A percentile compares a stretch with the other conserved stretches of the same genome.
Evolutionary conservation across 106 monocot genomes (phyloP).

Genomic region (Alisma plantagoaquatica): DNA sequence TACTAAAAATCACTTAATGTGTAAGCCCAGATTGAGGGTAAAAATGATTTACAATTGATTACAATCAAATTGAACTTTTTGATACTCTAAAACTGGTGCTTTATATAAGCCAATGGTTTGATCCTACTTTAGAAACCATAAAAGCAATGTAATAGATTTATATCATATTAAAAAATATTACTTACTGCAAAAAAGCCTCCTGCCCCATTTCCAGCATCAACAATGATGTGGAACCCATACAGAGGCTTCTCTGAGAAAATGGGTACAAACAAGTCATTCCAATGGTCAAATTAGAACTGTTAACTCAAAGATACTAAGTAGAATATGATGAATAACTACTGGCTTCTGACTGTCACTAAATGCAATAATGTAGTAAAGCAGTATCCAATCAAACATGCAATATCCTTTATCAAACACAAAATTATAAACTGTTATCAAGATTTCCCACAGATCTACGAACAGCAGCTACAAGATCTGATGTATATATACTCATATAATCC

Average conservation of each 20-base stretch:
- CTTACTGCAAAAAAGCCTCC: conserved; percentile 97
- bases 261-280: too few species aligned
- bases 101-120: too few species aligned
- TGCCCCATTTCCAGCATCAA: conserved; percentile 99
- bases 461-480: conserved; percentile 71
- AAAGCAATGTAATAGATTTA: neutral
- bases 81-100: too few species aligned
- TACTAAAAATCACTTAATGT: too few species aligned
- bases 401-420: neutral
- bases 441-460: conserved; percentile 89
- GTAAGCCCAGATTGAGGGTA: too few species aligned
- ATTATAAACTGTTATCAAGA: conserved; percentile 34
- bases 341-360: too few species aligned
- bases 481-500: conserved; percentile 77
- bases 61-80: neutral
- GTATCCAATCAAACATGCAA: too few species aligned
- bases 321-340: too few species aligned
- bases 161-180: neutral
- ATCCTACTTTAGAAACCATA: too few species aligned
- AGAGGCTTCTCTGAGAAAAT: conserved; percentile 97
- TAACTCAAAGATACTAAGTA: too few species aligned
- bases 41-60: neutral
- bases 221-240: conserved; percentile 88
- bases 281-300: too few species aligned
- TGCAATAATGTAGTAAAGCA: too few species aligned